phyloP scores from a whole-genome alignment of 148 eudicot species.

The Rhododendron ferrugineum region DNA sequence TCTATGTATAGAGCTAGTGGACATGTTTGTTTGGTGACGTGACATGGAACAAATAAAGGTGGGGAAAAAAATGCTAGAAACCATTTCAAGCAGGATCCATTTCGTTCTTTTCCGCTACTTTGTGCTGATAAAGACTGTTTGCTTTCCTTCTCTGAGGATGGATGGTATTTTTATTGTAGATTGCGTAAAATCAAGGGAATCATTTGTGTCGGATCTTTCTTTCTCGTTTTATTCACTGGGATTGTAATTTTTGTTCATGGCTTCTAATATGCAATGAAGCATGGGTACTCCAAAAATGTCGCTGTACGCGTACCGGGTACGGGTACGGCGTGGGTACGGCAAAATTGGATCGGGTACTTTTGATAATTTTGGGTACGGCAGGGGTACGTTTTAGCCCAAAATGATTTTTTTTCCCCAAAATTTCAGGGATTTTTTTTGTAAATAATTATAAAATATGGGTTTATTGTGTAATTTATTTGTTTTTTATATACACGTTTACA shows the following conservation, averaged over 20 bases:
- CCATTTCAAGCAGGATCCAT: neutral
- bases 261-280: neutral
- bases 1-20: neutral
- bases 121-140: neutral
- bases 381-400: no score
- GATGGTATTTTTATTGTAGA: neutral
- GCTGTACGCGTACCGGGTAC: no score
- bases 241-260: neutral
- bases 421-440: no score
- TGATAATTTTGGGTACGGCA: no score
- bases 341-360: no score
- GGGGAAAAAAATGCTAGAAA: neutral
- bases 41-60: neutral
- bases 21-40: neutral
- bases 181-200: neutral
- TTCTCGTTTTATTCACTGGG: neutral
- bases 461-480: no score
- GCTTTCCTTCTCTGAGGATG: neutral
- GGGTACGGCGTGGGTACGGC: no score
- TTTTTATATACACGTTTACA: no score
- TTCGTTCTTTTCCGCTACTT: neutral
- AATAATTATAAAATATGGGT: no score
- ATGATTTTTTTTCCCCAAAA: no score
- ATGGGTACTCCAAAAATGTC: no score
- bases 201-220: neutral